Percentiles rank a stretch among this genome's conserved stretches.
Conservation (phyloP, 1,139 yeast species). For the Taphrina deformans region DNA sequence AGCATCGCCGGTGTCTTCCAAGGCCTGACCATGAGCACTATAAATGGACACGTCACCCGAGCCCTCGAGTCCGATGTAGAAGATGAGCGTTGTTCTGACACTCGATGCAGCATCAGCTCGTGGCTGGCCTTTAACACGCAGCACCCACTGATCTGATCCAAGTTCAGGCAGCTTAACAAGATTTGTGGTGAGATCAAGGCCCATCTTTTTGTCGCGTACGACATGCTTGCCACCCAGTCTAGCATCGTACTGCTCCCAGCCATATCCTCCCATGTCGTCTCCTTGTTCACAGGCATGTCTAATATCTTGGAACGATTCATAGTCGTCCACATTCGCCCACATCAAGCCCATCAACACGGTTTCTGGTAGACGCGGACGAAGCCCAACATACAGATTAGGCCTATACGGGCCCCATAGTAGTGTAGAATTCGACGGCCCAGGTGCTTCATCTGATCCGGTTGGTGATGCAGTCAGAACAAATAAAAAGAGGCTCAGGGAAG, state of each 20-base stretch:
- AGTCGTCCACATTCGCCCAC: slow-evolving; percentile 77
- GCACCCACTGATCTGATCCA: slow-evolving; percentile 48
- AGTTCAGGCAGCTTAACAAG: slow-evolving; percentile 76
- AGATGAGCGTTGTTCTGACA: slow-evolving; percentile 59
- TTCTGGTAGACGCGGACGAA: slow-evolving; percentile 76
- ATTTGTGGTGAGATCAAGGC: slow-evolving; percentile 64
- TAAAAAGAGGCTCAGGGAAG: not conserved
- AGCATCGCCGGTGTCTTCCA: slow-evolving; percentile 45
- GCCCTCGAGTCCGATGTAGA: slow-evolving; percentile 76
- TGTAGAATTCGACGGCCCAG: slow-evolving; percentile 36
- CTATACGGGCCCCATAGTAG: slow-evolving; percentile 91
- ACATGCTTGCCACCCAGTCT: slow-evolving; percentile 80
- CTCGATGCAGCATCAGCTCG: slow-evolving; percentile 16
- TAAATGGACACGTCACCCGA: slow-evolving; percentile 46
- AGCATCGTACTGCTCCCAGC: slow-evolving; percentile 87
- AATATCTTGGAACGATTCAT: slow-evolving; percentile 55
- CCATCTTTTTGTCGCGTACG: slow-evolving; percentile 66
- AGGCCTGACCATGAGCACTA: slow-evolving; percentile 38
- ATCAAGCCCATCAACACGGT: slow-evolving; percentile 78
- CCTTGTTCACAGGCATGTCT: slow-evolving; percentile 79
- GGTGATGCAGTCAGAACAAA: not conserved
- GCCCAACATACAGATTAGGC: slow-evolving; percentile 80
- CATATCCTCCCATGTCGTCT: slow-evolving; percentile 71
- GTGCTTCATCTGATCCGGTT: not conserved
- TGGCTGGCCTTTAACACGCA: slow-evolving; percentile 40